Evolutionary conservation across 1,284 basidiomycete genomes (phyloP).

Genomic region (Sparassis latifolia): DNA sequence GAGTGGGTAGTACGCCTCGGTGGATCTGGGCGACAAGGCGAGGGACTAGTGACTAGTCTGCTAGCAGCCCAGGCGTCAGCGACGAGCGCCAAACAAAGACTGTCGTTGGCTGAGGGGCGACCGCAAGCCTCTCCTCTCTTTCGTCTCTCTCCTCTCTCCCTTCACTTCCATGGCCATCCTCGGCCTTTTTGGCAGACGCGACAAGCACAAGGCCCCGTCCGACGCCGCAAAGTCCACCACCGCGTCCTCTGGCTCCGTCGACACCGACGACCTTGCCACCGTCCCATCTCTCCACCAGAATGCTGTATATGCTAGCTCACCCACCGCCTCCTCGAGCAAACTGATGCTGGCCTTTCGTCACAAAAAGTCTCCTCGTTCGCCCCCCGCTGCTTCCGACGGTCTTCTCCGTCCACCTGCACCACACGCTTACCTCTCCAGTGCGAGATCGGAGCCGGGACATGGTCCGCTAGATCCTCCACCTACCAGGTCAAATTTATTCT

Average conservation of each 20-base stretch:
- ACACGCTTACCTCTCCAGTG: slow-evolving; percentile 20
- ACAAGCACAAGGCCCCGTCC: slow-evolving; percentile 21
- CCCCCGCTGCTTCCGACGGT: slow-evolving; percentile 13
- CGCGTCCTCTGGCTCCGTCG: slow-evolving; percentile 16
- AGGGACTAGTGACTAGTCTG: no score
- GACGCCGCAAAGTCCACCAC: slow-evolving; percentile 12
- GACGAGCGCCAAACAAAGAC: no score
- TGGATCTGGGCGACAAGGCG: no score
- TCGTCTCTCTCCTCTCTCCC: not conserved
- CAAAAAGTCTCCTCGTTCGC: slow-evolving; percentile 17
- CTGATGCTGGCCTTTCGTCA: slow-evolving; percentile 28
- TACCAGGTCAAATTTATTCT: slow-evolving; percentile 50
- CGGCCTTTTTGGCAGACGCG: slow-evolving; percentile 27
- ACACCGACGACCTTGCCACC: slow-evolving; percentile 21
- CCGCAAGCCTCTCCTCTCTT: not conserved
- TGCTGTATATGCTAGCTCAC: slow-evolving; percentile 18
- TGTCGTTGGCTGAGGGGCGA: no score
- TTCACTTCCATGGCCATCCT: slow-evolving; percentile 22
- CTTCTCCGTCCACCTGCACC: slow-evolving; percentile 11
- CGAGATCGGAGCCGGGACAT: slow-evolving; percentile 32
- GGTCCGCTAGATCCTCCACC: slow-evolving; percentile 39
- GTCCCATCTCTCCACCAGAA: slow-evolving; percentile 10
- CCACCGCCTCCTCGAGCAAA: slow-evolving; percentile 27
- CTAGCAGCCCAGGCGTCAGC: no score
- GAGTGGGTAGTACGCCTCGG: no score